Percentiles rank a stretch among this genome's conserved stretches.
Conservation (phyloP, 2,329 filamentous ascomycete genomes). For the Aspergillus phoenicis region DNA sequence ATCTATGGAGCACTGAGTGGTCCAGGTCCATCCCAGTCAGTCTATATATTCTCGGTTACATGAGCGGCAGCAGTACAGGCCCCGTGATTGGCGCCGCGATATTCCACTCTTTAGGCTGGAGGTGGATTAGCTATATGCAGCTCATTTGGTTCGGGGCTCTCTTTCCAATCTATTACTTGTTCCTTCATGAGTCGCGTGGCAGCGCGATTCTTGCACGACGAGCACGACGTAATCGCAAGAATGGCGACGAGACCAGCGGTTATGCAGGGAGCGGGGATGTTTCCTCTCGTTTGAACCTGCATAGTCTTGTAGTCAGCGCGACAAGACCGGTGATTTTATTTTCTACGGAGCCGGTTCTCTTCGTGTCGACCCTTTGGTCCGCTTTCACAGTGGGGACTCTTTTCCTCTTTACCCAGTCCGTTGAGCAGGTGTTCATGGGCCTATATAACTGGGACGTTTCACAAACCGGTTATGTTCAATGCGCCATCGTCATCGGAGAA, state of each 20-base stretch:
- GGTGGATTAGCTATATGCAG: conserved; percentile 33
- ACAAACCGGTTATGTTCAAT: conserved; percentile 44
- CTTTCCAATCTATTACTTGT: conserved; percentile 43
- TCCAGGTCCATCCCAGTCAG: conserved; percentile 41
- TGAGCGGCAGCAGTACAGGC: conserved; percentile 48
- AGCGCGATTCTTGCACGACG: conserved; percentile 43
- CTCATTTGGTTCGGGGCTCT: conserved; percentile 42
- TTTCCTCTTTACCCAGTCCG: conserved; percentile 47
- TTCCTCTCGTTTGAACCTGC: conserved; percentile 2
- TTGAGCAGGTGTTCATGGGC: conserved; percentile 46
- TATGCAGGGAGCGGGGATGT: too few relatives aligned
- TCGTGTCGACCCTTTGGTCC: conserved; percentile 48
- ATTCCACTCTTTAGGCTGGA: conserved; percentile 22
- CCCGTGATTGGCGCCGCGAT: conserved; percentile 49
- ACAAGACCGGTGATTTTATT: conserved; percentile 41
- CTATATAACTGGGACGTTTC: conserved; percentile 31
- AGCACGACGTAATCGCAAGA: conserved; percentile 38
- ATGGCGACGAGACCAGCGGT: conserved; percentile 29
- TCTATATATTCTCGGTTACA: conserved; percentile 45
- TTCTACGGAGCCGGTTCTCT: conserved; percentile 48
- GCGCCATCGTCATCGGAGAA: conserved; percentile 47
- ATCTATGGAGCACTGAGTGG: conserved; percentile 36
- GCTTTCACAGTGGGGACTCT: conserved; percentile 48
- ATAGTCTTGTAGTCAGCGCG: conserved; percentile 38
- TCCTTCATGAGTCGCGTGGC: conserved; percentile 46